These are phyloP conservation scores for Begonia fuchsioides DNA, from an alignment of 306 rosid species.

Conservation along the genomic window DNA sequence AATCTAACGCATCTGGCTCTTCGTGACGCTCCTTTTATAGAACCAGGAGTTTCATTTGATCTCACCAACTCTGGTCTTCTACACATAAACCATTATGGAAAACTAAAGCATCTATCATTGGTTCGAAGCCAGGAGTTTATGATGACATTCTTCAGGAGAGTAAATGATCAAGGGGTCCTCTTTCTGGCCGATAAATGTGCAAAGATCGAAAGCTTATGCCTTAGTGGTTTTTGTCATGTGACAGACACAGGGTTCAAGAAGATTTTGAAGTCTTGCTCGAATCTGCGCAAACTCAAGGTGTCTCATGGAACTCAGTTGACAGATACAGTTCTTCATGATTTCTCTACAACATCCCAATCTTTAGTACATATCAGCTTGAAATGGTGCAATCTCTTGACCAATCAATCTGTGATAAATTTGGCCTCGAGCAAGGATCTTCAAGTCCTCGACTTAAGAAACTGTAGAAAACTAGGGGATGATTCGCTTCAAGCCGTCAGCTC, in stretches of 20 bases:
- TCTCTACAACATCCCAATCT: conserved; percentile 81
- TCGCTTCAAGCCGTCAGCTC: conserved; percentile 53
- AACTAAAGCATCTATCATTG: conserved; percentile 69
- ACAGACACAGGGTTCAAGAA: conserved; percentile 95
- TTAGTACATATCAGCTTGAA: conserved; percentile 71
- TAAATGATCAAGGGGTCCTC: conserved; percentile 80
- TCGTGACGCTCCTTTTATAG: conserved; percentile 76
- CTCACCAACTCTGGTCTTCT: conserved; percentile 84
- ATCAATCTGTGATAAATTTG: conserved; percentile 48
- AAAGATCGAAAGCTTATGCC: conserved; percentile 72
- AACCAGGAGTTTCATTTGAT: conserved; percentile 63
- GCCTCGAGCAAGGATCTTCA: conserved; percentile 67
- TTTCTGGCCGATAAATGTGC: conserved; percentile 80
- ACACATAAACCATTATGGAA: conserved; percentile 69
- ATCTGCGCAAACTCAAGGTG: conserved; percentile 65
- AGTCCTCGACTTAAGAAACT: conserved; percentile 72
- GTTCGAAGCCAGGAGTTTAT: conserved; percentile 72
- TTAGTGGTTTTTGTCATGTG: conserved; percentile 94
- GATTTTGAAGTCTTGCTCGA: conserved; percentile 73
- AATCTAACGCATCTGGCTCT: conserved; percentile 75
- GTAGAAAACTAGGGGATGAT: conserved; percentile 77
- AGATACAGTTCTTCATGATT: conserved; percentile 81
- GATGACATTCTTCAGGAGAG: conserved; percentile 58
- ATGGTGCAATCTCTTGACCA: conserved; percentile 73
- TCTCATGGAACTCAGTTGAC: conserved; percentile 84